phyloP scores from a whole-genome alignment of 2,329 filamentous ascomycete species.

The Ascosphaera apis region DNA sequence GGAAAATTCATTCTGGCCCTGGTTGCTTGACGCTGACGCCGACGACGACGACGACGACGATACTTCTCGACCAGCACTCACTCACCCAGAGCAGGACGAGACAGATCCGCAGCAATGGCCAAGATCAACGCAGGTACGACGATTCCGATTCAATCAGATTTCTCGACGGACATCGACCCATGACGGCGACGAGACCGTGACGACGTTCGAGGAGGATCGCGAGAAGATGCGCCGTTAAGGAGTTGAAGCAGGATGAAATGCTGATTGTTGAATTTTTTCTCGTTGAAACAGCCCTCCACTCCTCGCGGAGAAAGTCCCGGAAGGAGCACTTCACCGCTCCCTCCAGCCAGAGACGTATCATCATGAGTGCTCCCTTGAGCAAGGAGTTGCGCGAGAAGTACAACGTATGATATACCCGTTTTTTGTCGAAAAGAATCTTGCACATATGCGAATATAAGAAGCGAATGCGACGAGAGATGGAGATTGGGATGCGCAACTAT shows the following conservation, averaged over 20 bases:
- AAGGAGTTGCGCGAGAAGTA: constrained; percentile 98
- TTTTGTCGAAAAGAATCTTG: background rate
- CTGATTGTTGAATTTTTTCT: constrained; percentile 1
- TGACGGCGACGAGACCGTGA: background rate
- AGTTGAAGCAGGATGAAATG: background rate
- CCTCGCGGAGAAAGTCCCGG: constrained; percentile 94
- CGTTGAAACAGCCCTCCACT: constrained; percentile 22
- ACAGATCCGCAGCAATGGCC: constrained; percentile 12
- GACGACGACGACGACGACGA: constrained; percentile 8
- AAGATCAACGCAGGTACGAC: constrained; percentile 12
- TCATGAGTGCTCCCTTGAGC: constrained; percentile 89
- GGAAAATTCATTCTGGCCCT: constrained; percentile 4
- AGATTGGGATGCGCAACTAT: no score
- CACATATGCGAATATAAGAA: no score
- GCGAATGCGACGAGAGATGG: no score
- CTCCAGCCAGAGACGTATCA: constrained; percentile 78
- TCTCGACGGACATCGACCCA: no score
- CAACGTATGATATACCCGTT: constrained; percentile 44
- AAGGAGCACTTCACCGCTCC: constrained; percentile 95
- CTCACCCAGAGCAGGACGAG: constrained; percentile 3
- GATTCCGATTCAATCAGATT: constrained; percentile 1
- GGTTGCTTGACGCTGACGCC: constrained; percentile 1
- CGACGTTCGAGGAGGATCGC: constrained; percentile 2
- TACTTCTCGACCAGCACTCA: constrained; percentile 5
- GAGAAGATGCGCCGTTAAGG: constrained; percentile 1